Evolutionary conservation across 495 filamentous ascomycete species (phyloP).

Genomic region (Achaetomiella virescens): DNA sequence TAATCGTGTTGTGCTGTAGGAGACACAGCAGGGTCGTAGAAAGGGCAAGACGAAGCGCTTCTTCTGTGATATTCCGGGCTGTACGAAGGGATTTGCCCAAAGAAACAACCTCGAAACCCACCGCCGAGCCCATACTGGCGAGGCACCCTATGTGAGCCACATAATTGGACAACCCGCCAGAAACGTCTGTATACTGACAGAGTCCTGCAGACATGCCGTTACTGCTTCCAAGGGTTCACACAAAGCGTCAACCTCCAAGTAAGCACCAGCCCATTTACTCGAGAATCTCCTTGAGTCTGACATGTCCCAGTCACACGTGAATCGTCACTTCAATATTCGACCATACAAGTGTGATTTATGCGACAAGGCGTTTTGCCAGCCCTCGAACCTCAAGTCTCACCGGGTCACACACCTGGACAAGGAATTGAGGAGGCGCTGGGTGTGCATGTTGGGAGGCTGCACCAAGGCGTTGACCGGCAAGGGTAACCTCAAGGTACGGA

Average conservation of each 20-base stretch:
- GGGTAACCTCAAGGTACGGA: slow-evolving; percentile 75
- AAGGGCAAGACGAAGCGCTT: slow-evolving; percentile 56
- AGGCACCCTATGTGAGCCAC: slow-evolving; percentile 79
- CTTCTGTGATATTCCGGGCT: slow-evolving; percentile 66
- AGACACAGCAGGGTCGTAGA: neutral
- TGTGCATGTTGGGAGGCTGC: slow-evolving; percentile 74
- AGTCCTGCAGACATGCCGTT: slow-evolving; percentile 37
- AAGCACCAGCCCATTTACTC: slow-evolving; percentile 1
- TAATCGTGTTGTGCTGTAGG: neutral
- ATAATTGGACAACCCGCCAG: neutral
- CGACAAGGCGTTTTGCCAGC: slow-evolving; percentile 80
- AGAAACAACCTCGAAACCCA: slow-evolving; percentile 95
- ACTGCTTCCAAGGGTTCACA: slow-evolving; percentile 80
- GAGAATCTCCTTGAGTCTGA: slow-evolving; percentile 3
- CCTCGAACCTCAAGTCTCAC: slow-evolving; percentile 84
- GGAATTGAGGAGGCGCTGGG: slow-evolving; percentile 57
- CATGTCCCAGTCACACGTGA: slow-evolving; percentile 21
- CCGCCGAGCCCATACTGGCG: slow-evolving; percentile 79
- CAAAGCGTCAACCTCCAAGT: slow-evolving; percentile 90
- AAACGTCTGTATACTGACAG: slow-evolving; percentile 3
- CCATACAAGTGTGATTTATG: slow-evolving; percentile 81
- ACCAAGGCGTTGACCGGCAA: slow-evolving; percentile 81
- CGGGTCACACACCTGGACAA: slow-evolving; percentile 69
- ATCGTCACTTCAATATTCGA: slow-evolving; percentile 60
- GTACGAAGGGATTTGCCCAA: slow-evolving; percentile 78